Percentiles rank a stretch among this genome's conserved stretches.
Conservation (phyloP, 2,329 filamentous ascomycete species). For the Penicillium expansum region DNA sequence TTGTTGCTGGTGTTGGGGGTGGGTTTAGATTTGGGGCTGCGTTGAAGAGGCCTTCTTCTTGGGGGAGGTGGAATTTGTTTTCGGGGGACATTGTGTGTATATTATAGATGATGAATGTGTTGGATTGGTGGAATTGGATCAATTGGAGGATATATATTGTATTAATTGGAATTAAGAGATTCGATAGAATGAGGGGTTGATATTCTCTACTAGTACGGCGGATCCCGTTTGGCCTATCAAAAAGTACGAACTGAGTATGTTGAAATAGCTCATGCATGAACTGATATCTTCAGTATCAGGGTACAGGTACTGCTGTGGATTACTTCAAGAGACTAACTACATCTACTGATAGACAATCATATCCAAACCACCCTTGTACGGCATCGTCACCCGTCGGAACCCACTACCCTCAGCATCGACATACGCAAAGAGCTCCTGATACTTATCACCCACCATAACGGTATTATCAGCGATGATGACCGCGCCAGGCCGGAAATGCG, state of each 20-base stretch:
- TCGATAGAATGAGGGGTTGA: conserved; percentile 1
- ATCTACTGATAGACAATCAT: conserved; percentile 22
- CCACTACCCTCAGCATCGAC: conserved; percentile 18
- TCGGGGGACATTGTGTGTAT: conserved; percentile 4
- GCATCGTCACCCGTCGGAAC: conserved; percentile 19
- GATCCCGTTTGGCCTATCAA: background rate
- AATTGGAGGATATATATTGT: background rate
- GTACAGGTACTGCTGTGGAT: background rate
- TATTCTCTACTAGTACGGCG: background rate
- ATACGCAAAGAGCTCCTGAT: conserved; percentile 18
- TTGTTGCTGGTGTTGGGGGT: conserved; percentile 27
- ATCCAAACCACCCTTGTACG: conserved; percentile 18
- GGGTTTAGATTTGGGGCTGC: conserved; percentile 31
- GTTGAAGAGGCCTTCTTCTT: conserved; percentile 32
- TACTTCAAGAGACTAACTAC: background rate
- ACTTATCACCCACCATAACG: conserved; percentile 6
- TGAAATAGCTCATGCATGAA: background rate
- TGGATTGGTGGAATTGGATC: background rate
- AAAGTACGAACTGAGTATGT: background rate
- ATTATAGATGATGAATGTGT: background rate
- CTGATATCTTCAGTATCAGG: background rate
- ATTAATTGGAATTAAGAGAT: background rate
- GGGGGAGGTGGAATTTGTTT: conserved; percentile 16
- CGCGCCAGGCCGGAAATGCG: conserved; percentile 13
- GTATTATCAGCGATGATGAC: conserved; percentile 22